phyloP scores from a whole-genome alignment of 2,329 filamentous ascomycete genomes.

The Colletotrichum sp. region DNA sequence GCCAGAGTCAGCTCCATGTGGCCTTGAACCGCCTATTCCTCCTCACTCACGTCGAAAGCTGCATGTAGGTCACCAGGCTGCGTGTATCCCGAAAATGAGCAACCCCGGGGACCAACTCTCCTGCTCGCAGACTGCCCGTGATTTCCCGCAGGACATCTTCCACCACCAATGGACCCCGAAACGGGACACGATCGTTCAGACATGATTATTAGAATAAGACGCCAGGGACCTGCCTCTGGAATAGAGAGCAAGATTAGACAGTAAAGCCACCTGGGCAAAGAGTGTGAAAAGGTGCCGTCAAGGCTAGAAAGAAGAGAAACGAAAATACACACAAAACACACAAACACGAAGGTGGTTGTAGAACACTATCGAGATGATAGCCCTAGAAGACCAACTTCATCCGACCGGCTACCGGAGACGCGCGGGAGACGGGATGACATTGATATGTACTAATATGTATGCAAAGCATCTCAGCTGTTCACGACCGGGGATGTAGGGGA shows the following conservation, averaged over 20 bases:
- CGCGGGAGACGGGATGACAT: background rate
- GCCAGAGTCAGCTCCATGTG: constrained; percentile 17
- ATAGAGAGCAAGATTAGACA: background rate
- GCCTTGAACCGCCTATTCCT: fast-evolving
- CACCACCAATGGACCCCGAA: constrained; percentile 30
- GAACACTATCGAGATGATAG: background rate
- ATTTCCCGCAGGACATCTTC: constrained; percentile 25
- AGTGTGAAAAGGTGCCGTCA: constrained; percentile 1
- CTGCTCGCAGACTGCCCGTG: constrained; percentile 7
- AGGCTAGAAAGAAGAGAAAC: background rate
- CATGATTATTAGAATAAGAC: constrained; percentile 26
- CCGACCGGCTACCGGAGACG: background rate
- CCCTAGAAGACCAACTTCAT: background rate
- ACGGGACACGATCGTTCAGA: constrained; percentile 35
- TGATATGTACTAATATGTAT: constrained; percentile 3
- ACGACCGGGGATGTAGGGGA: background rate
- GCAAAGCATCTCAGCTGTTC: background rate
- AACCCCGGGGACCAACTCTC: constrained; percentile 32
- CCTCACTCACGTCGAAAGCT: constrained; percentile 38
- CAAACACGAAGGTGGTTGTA: background rate
- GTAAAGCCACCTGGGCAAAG: constrained; percentile 2
- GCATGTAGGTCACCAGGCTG: constrained; percentile 32
- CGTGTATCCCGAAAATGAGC: constrained; percentile 35
- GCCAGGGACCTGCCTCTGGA: constrained; percentile 14
- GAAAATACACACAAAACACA: background rate